Evolutionary conservation across 1,284 basidiomycete species (phyloP).

Genomic region (Fistulina hepatica): DNA sequence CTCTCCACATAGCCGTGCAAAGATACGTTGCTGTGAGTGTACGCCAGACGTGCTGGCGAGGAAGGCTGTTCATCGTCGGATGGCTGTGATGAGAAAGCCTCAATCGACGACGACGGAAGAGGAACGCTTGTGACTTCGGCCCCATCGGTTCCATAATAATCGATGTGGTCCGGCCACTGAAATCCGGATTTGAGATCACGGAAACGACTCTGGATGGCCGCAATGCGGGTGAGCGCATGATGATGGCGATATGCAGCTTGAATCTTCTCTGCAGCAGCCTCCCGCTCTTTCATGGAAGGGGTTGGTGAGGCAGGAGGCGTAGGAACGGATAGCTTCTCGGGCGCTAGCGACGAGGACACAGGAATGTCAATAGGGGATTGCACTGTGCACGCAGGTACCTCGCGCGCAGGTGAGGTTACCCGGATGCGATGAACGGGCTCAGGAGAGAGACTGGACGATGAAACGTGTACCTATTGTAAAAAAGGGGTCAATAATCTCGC

Average conservation of each 20-base stretch:
- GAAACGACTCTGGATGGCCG: conserved; percentile 24
- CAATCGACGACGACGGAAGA: conserved; percentile 7
- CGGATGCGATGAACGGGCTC: not conserved
- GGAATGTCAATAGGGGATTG: too few species aligned
- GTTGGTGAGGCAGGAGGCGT: conserved; percentile 1
- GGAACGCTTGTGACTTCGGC: conserved; percentile 19
- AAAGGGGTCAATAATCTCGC: not conserved
- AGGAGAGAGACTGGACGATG: conserved; percentile 2
- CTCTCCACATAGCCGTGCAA: conserved; percentile 37
- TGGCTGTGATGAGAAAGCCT: too few species aligned
- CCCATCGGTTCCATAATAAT: conserved; percentile 24
- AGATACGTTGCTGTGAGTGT: conserved; percentile 37
- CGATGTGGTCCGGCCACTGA: conserved; percentile 25
- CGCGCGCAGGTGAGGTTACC: not conserved
- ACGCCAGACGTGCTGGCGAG: conserved; percentile 27
- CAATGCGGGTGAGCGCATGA: conserved; percentile 22
- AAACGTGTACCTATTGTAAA: not conserved
- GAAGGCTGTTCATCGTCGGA: conserved; percentile 3
- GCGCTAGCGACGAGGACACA: too few species aligned
- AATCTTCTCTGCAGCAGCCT: conserved; percentile 28
- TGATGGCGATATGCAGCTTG: conserved; percentile 29
- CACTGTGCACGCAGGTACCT: too few species aligned
- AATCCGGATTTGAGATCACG: conserved; percentile 24
- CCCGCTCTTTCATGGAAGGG: conserved; percentile 17
- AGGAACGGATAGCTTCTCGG: not conserved